Base-by-base conservation (phyloP, 2,329 filamentous ascomycete genomes). In the Passalora sequoiae region DNA sequence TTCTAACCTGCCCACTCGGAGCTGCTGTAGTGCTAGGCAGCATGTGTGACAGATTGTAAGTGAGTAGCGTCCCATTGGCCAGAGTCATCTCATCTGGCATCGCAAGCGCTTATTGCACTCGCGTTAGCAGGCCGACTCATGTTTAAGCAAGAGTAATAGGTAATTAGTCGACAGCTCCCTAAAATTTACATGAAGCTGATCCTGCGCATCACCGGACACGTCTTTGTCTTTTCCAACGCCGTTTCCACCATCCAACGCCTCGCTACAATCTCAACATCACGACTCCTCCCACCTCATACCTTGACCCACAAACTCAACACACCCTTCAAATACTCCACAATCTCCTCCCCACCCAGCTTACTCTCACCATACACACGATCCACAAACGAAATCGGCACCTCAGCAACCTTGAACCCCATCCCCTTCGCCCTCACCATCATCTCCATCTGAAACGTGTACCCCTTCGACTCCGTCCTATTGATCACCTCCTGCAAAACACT, bases 391-490 rank as follows among this genome's bases (percentile, higher is more conserved):
- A 98, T 98, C 9, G 92, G 92, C 49, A 95, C 91, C 75, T 98
- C 92, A 12, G 86, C 87, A 22, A 98, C 91, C 27, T 83, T 86
- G 72, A 80, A 94, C 1, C 92, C 91, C 86, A 96, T 89, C 12
- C 85, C 86, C 79, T 96, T 96, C 24, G 92, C 92, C 50, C 89
- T 78, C 6, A 97, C 91, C 83, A 96, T 97, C 81, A 98, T 85
- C 76, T 96, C 91, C 92, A 98, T 98, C 80, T 98, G 92, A 76
- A 98, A 98, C 29, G 86, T 91, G 67, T 97, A 98, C 2, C 92
- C 92, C 72, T 97, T 95, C 65, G 87, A 92, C 75, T 96, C 84
- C 6, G 89, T 96, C 68, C 78, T 87, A 61, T 77, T 74, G 59
- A 98, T 96, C 46, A 94, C 88, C 74, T 87, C 89, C 67, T 94